phyloP scores from a whole-genome alignment of 805 yeast species.

The Candida ipomoeae region DNA sequence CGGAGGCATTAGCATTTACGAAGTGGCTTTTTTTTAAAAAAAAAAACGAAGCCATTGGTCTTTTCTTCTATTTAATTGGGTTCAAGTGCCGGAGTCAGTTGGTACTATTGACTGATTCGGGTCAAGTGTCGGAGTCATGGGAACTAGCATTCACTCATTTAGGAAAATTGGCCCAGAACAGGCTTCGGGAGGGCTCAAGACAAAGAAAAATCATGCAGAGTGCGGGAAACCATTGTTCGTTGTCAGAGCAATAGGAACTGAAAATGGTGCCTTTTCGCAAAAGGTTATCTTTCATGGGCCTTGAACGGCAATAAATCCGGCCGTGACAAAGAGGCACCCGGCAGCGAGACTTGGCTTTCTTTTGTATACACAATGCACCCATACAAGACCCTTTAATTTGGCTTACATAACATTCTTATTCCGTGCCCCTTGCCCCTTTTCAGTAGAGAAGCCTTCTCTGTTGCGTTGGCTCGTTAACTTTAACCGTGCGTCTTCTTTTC shows the following conservation, averaged over 20 bases:
- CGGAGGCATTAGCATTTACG: too few species aligned
- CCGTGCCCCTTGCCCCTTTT: background rate
- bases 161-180: background rate
- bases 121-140: slow-evolving; percentile 7
- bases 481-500: slow-evolving; percentile 3
- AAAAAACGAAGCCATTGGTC: too few species aligned
- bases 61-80: too few species aligned
- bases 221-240: background rate
- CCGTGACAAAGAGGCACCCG: too few species aligned
- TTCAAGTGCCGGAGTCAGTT: too few species aligned
- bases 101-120: too few species aligned
- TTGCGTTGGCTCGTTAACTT: slow-evolving; percentile 1
- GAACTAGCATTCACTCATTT: slow-evolving; percentile 7
- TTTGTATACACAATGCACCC: too few species aligned
- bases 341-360: too few species aligned
- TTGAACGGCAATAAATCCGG: background rate
- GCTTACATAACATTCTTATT: too few species aligned
- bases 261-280: background rate
- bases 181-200: background rate
- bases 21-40: too few species aligned
- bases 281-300: background rate
- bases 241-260: background rate
- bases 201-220: background rate
- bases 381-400: too few species aligned
- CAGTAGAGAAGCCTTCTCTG: background rate